Percentiles rank a stretch among this genome's conserved stretches.
phyloP scores from a whole-genome alignment of 1,139 yeast genomes.

The Arxiozyma slooffiae region DNA sequence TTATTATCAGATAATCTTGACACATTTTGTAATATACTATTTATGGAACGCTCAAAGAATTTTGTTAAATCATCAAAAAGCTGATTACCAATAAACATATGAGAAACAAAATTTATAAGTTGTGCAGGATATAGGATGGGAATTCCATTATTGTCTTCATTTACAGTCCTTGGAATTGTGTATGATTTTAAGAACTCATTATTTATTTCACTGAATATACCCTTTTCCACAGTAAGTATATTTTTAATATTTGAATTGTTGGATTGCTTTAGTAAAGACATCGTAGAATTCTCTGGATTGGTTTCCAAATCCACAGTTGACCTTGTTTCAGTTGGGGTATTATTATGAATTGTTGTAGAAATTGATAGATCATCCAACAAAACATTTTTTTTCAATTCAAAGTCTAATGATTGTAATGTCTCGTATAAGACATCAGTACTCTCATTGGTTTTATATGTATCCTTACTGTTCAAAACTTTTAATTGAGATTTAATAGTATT shows the following conservation, averaged over 20 bases:
- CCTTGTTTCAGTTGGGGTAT: background rate
- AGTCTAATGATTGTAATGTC: background rate
- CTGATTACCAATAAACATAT: conserved; percentile 38
- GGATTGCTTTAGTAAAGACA: background rate
- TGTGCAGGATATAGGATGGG: conserved; percentile 92
- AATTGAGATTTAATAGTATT: conserved; percentile 1
- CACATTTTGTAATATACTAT: conserved; percentile 67
- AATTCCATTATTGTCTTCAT: conserved; percentile 64
- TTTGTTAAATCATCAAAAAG: conserved; percentile 2
- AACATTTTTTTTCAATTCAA: background rate
- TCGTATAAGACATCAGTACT: background rate
- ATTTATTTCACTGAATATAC: conserved; percentile 48
- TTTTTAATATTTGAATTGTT: conserved; percentile 1
- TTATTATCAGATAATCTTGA: conserved; percentile 67
- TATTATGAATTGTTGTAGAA: background rate
- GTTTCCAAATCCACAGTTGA: conserved; percentile 2
- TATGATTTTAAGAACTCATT: conserved; percentile 69
- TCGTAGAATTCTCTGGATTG: background rate
- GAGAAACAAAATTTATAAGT: conserved; percentile 73
- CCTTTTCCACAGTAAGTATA: background rate
- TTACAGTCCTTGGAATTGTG: conserved; percentile 46
- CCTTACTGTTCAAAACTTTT: conserved; percentile 2
- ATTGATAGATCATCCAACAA: background rate
- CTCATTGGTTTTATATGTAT: background rate
- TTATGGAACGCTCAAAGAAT: conserved; percentile 2